phyloP scores from a whole-genome alignment of 2,329 filamentous ascomycete species.

The Penicillium sp. region DNA sequence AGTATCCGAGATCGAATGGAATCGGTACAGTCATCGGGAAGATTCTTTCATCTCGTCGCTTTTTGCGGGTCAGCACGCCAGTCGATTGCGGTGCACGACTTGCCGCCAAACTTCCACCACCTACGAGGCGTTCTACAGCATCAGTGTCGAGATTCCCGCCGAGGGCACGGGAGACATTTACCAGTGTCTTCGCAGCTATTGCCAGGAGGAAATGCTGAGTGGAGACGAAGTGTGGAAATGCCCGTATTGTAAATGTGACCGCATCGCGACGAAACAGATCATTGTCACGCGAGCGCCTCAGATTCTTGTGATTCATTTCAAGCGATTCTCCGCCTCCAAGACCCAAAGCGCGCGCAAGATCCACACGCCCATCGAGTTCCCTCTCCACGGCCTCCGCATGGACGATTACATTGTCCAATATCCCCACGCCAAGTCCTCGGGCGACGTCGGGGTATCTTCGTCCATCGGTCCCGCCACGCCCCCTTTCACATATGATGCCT shows the following conservation, averaged over 20 bases:
- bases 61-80: slow-evolving; percentile 68
- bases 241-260: slow-evolving; percentile 63
- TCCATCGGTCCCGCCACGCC: slow-evolving; percentile 42
- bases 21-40: slow-evolving; percentile 61
- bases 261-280: slow-evolving; percentile 63
- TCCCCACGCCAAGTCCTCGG: slow-evolving; percentile 25
- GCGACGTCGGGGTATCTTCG: slow-evolving; percentile 43
- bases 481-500: slow-evolving; percentile 75
- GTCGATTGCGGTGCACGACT: slow-evolving; percentile 54
- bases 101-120: slow-evolving; percentile 60
- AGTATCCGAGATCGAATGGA: slow-evolving; percentile 70
- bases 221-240: slow-evolving; percentile 67
- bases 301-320: slow-evolving; percentile 71
- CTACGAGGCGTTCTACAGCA: slow-evolving; percentile 65
- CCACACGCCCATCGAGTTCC: slow-evolving; percentile 67
- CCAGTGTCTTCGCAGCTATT: slow-evolving; percentile 65
- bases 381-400: slow-evolving; percentile 63
- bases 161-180: slow-evolving; percentile 55
- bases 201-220: slow-evolving; percentile 59
- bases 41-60: slow-evolving; percentile 71
- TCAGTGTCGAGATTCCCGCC: slow-evolving; percentile 64
- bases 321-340: slow-evolving; percentile 58
- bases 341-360: slow-evolving; percentile 60
- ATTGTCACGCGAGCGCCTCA: slow-evolving; percentile 73
- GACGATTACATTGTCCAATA: slow-evolving; percentile 54